Evolutionary conservation across 1,284 basidiomycete genomes (phyloP).

Genomic region (Ganoderma lingzhi): DNA sequence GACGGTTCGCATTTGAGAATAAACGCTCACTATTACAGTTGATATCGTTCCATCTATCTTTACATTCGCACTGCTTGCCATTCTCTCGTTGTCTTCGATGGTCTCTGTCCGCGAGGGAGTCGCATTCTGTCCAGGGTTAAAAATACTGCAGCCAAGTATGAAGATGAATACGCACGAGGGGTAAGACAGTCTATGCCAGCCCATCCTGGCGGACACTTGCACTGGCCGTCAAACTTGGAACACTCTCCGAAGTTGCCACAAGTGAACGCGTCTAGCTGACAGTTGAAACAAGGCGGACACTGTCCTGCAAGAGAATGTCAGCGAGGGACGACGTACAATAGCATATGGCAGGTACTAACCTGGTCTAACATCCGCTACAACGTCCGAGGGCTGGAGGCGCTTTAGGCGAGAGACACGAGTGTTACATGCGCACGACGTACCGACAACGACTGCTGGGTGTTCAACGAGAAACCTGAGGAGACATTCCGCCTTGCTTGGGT

Average conservation of each 20-base stretch:
- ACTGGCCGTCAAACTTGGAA: constrained; percentile 89
- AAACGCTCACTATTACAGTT: constrained; percentile 90
- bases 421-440: constrained; percentile 16
- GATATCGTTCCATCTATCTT: constrained; percentile 93
- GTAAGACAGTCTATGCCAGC: constrained; percentile 90
- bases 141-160: constrained; percentile 3
- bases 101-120: constrained; percentile 89
- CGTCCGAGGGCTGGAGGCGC: constrained; percentile 28
- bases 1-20: background rate
- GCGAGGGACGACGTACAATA: no score
- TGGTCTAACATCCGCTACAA: constrained; percentile 31
- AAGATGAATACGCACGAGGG: constrained; percentile 63
- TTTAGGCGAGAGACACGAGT: background rate
- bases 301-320: constrained; percentile 42
- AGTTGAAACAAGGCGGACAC: constrained; percentile 88
- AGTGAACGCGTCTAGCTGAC: constrained; percentile 81
- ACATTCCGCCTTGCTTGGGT: constrained; percentile 18
- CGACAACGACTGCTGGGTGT: constrained; percentile 24
- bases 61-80: constrained; percentile 85
- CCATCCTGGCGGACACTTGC: constrained; percentile 91
- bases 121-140: constrained; percentile 69
- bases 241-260: constrained; percentile 90
- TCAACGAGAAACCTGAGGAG: constrained; percentile 21
- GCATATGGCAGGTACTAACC: constrained; percentile 19
- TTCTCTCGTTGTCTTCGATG: constrained; percentile 83